Conservation (phyloP, 768 basidiomycete genomes). For the Strobilomyces dryophilus region DNA sequence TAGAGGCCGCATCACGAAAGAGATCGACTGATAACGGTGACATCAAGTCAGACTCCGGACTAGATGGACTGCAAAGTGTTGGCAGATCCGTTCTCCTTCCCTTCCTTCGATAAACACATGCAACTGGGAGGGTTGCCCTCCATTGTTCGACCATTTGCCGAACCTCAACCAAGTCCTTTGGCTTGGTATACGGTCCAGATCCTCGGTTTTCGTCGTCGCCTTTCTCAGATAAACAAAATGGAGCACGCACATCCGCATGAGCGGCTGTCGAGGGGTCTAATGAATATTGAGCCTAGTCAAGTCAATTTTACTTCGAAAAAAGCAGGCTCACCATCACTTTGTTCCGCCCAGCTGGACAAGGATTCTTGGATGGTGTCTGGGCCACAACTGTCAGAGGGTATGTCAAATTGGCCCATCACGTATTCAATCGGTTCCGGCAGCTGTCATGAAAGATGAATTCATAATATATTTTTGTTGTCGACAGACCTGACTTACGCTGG, state of each 20-base stretch:
- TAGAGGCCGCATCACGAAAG: slow-evolving; percentile 24
- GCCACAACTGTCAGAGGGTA: slow-evolving; percentile 17
- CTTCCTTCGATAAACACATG: slow-evolving; percentile 7
- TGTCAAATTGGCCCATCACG: slow-evolving; percentile 26
- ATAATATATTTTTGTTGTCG: background rate
- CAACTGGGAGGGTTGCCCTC: slow-evolving; percentile 26
- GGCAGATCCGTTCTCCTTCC: slow-evolving; percentile 9
- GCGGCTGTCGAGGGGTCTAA: slow-evolving; percentile 26
- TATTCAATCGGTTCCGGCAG: slow-evolving; percentile 31
- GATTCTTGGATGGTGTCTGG: slow-evolving; percentile 21
- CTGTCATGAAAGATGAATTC: slow-evolving; percentile 6
- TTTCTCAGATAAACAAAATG: slow-evolving; percentile 21
- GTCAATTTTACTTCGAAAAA: background rate
- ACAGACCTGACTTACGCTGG: slow-evolving; percentile 16
- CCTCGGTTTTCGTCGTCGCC: slow-evolving; percentile 8
- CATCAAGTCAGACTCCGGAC: slow-evolving; percentile 7
- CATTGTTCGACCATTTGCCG: slow-evolving; percentile 31
- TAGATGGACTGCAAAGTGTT: background rate
- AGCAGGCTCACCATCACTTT: slow-evolving; percentile 25
- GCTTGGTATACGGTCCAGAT: slow-evolving; percentile 17
- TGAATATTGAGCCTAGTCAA: background rate
- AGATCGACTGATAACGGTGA: slow-evolving; percentile 22
- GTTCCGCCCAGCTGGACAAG: slow-evolving; percentile 29
- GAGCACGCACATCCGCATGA: slow-evolving; percentile 7
- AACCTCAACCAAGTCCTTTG: slow-evolving; percentile 21